Conservation (phyloP, 345 rosid genomes). For the Acer yangbiense region DNA sequence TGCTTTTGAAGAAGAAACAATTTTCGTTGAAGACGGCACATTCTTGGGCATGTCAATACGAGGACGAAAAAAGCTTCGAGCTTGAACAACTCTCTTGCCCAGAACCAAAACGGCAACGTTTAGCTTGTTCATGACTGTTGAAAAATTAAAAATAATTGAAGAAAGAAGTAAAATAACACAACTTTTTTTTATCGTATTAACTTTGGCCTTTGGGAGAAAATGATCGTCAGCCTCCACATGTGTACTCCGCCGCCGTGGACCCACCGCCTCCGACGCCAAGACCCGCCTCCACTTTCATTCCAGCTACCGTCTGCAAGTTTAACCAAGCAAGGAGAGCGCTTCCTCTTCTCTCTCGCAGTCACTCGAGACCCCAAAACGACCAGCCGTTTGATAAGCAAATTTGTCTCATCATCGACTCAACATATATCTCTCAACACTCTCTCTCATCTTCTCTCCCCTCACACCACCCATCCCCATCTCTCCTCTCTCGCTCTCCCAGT, state of each 20-base stretch:
- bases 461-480: slow-evolving; percentile 46
- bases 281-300: neutral
- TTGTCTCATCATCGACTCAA: slow-evolving; percentile 71
- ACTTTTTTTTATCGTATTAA: too few species aligned
- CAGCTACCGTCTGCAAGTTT: slow-evolving; percentile 28
- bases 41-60: neutral
- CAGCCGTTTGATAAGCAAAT: slow-evolving; percentile 66
- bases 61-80: neutral
- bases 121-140: slow-evolving; percentile 1
- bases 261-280: slow-evolving; percentile 14
- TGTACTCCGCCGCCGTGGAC: slow-evolving; percentile 19
- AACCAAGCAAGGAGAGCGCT: slow-evolving; percentile 58
- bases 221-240: slow-evolving; percentile 9
- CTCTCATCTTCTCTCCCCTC: slow-evolving; percentile 70
- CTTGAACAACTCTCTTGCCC: slow-evolving; percentile 4
- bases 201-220: neutral
- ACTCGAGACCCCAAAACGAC: slow-evolving; percentile 48
- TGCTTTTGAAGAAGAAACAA: slow-evolving; percentile 19
- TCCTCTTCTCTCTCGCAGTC: slow-evolving; percentile 49
- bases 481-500: slow-evolving; percentile 67
- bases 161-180: neutral
- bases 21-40: too few species aligned
- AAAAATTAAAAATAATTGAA: neutral
- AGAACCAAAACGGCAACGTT: neutral
- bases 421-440: slow-evolving; percentile 70